Conservation (phyloP, 441 rosid genomes). For the Corymbia citriodora region DNA sequence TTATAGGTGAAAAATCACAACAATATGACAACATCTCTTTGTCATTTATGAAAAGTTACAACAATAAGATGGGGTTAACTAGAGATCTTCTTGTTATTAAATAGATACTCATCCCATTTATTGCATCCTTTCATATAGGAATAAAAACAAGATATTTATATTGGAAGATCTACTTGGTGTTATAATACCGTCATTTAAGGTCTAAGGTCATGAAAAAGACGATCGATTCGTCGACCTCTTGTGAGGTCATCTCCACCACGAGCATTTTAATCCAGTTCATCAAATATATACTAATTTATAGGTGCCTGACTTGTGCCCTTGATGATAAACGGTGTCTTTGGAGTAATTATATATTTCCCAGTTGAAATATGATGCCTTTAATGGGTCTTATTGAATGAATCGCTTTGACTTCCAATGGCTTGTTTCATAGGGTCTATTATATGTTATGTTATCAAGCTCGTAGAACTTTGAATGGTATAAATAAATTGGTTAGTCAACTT, state of each 20-base stretch:
- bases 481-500: not conserved
- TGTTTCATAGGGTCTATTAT: not conserved
- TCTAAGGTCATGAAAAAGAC: not conserved
- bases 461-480: not conserved
- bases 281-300: not conserved
- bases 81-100: not conserved
- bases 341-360: not conserved
- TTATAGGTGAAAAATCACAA: not conserved
- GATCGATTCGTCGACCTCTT: not conserved
- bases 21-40: not conserved
- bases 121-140: not conserved
- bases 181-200: not conserved
- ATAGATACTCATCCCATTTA: not conserved
- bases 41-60: not conserved
- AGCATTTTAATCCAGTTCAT: not conserved
- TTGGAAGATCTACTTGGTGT: not conserved
- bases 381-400: not conserved
- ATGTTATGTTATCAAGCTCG: not conserved
- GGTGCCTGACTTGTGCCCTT: not conserved
- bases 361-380: not conserved
- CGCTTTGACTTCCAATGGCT: not conserved
- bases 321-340: not conserved
- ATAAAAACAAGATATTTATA: not conserved
- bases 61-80: not conserved
- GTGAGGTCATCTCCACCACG: not conserved